Conservation (phyloP, 345 rosid genomes). For the Nephelium lappaceum region DNA sequence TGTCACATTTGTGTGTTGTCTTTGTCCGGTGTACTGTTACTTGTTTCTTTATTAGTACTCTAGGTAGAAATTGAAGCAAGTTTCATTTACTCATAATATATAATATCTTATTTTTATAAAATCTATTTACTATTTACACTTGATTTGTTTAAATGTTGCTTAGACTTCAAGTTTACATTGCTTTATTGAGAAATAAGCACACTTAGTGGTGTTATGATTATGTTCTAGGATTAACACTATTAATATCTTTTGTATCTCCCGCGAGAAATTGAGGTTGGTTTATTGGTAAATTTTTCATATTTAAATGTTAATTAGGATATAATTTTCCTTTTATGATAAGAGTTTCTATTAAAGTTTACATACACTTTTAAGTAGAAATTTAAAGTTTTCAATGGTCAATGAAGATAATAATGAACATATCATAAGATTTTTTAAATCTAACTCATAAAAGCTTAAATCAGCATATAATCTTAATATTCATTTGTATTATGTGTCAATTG, state of each 20-base stretch:
- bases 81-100: not conserved
- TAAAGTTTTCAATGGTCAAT: too few relatives aligned
- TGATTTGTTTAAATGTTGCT: slow-evolving; percentile 1
- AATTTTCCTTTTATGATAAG: too few relatives aligned
- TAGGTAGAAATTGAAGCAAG: not conserved
- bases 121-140: not conserved
- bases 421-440: too few relatives aligned
- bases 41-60: slow-evolving; percentile 5
- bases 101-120: too few relatives aligned
- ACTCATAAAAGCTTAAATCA: too few relatives aligned
- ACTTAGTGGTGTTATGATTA: not conserved
- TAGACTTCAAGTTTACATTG: slow-evolving; percentile 1
- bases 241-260: not conserved
- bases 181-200: not conserved
- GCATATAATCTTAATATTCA: not conserved
- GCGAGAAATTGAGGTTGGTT: too few relatives aligned
- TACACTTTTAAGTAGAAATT: too few relatives aligned
- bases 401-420: too few relatives aligned
- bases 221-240: not conserved
- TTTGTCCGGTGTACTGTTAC: not conserved
- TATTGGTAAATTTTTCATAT: too few relatives aligned
- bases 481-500: too few relatives aligned
- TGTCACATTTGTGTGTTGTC: not conserved
- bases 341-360: too few relatives aligned
- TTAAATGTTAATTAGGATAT: too few relatives aligned